phyloP scores from a whole-genome alignment of 2,329 filamentous ascomycete genomes.

The Volutella citrinella region DNA sequence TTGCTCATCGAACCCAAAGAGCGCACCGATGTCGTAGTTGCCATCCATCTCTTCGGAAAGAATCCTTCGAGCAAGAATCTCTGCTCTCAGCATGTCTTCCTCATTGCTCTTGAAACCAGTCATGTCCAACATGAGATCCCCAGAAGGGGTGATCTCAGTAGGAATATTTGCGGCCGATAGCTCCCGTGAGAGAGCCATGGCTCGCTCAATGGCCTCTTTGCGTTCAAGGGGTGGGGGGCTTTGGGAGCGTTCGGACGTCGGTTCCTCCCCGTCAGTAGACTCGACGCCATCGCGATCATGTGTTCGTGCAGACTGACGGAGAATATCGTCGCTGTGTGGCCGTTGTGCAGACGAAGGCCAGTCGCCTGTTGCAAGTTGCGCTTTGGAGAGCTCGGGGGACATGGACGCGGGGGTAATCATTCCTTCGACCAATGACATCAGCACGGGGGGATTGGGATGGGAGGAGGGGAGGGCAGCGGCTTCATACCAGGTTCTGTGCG shows the following conservation, averaged over 20 bases:
- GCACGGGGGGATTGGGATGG: background rate
- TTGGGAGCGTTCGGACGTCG: constrained; percentile 58
- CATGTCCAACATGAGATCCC: constrained; percentile 98
- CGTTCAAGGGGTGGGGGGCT: constrained; percentile 73
- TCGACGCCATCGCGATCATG: constrained; percentile 33
- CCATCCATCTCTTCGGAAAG: constrained; percentile 90
- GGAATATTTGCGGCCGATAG: constrained; percentile 89
- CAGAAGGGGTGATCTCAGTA: constrained; percentile 84
- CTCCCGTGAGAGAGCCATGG: constrained; percentile 80
- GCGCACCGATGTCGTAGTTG: constrained; percentile 90
- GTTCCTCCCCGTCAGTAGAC: constrained; percentile 36
- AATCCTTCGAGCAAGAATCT: constrained; percentile 90
- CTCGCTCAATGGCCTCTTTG: constrained; percentile 76
- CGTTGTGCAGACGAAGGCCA: constrained; percentile 44
- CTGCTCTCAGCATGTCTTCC: constrained; percentile 85
- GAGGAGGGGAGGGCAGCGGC: background rate
- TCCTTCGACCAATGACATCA: constrained; percentile 25
- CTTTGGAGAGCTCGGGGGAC: constrained; percentile 48
- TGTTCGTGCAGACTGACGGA: constrained; percentile 45
- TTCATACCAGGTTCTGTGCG: constrained; percentile 29
- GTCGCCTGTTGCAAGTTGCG: constrained; percentile 48
- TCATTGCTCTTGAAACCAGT: constrained; percentile 93
- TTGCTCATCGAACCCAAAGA: constrained; percentile 92
- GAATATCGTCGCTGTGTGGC: constrained; percentile 54
- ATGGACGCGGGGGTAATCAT: constrained; percentile 51